Conservation (phyloP, 768 basidiomycete species). For the Jaapia argillacea region DNA sequence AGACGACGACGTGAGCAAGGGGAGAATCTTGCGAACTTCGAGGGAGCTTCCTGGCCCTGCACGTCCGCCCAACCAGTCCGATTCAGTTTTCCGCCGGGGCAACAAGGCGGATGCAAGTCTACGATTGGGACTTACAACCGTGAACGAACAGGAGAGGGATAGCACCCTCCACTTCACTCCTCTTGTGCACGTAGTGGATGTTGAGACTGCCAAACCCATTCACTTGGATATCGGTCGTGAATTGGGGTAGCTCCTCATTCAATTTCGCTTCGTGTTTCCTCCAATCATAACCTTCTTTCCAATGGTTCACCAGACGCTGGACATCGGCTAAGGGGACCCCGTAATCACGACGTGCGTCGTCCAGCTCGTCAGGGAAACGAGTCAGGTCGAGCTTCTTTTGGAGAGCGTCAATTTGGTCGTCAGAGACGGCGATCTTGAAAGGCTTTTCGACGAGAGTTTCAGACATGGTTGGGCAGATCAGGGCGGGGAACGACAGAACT, state of each 20-base stretch:
- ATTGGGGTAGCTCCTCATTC: slow-evolving; percentile 47
- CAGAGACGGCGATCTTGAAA: slow-evolving; percentile 14
- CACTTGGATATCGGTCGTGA: slow-evolving; percentile 38
- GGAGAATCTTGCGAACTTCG: slow-evolving; percentile 48
- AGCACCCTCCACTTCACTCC: slow-evolving; percentile 30
- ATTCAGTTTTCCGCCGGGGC: too few relatives aligned
- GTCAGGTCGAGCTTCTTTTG: slow-evolving; percentile 14
- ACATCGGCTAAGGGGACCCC: slow-evolving; percentile 35
- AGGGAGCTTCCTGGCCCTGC: slow-evolving; percentile 55
- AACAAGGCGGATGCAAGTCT: neutral
- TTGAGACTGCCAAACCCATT: slow-evolving; percentile 36
- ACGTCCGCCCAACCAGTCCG: slow-evolving; percentile 1
- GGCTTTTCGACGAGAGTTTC: too few relatives aligned
- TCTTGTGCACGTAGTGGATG: slow-evolving; percentile 51
- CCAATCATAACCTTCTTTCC: slow-evolving; percentile 51
- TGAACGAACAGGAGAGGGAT: slow-evolving; percentile 54
- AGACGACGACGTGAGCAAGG: slow-evolving; percentile 32
- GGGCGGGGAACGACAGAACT: too few relatives aligned
- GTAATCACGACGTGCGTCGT: slow-evolving; percentile 14
- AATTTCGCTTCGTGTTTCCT: slow-evolving; percentile 36
- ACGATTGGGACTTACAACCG: slow-evolving; percentile 30
- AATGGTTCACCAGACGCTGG: slow-evolving; percentile 34
- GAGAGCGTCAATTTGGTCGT: slow-evolving; percentile 12
- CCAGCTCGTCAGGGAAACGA: slow-evolving; percentile 18
- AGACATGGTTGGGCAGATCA: too few relatives aligned